Evolutionary conservation across 148 eudicot species (phyloP), one percentile per base, ranked within the genome.

Genomic region (Spergularia marina): DNA sequence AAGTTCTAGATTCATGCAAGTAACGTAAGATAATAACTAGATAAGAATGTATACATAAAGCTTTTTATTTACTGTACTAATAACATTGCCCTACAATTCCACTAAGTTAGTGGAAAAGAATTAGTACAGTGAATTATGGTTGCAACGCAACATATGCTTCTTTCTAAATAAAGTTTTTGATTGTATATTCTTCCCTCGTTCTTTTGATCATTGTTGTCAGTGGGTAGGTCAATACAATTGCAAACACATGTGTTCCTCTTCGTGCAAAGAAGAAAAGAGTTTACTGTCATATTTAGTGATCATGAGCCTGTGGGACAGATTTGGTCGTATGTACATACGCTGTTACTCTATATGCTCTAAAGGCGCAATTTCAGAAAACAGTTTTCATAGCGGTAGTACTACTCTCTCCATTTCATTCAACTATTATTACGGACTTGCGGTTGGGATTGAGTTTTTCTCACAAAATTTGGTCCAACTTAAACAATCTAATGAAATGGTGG

Each of bases 171-270:
- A 20, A 40, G 23, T 51, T 14, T n/a, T 34, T 62, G 16, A 62
- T 61, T 10, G 20, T 36, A 18, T 41, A 63, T 77, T 71, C 47
- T 20, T 17, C 65, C 8, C 13, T 7, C 23, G 10, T 53, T 54
- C 47, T 66, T 18, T 53, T 36, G 12, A 74, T 71, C 53, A 70
- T 52, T 61, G 39, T 77, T 68, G 60, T 53, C 20, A 81, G 80
- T 77, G 84, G 75, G 71, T 16, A 73, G 78, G 80, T 81, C 80
- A 81, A 81, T 12, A 59, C 13, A 25, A 53, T 60, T 16, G 81
- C 71, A 36, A 61, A 73, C 69, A 41, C 60, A 71, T 59, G 49
- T 65, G 51, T 65, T 54, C 66, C 54, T 73, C 65, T 69, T 74
- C 76, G 47, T 20, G 64, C 52, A 53, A 39, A 54, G 25, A 41